Percentiles rank a stretch among this genome's conserved stretches.
phyloP scores from a whole-genome alignment of 176 grass and related monocot species.

The Oryza meridionalis region DNA sequence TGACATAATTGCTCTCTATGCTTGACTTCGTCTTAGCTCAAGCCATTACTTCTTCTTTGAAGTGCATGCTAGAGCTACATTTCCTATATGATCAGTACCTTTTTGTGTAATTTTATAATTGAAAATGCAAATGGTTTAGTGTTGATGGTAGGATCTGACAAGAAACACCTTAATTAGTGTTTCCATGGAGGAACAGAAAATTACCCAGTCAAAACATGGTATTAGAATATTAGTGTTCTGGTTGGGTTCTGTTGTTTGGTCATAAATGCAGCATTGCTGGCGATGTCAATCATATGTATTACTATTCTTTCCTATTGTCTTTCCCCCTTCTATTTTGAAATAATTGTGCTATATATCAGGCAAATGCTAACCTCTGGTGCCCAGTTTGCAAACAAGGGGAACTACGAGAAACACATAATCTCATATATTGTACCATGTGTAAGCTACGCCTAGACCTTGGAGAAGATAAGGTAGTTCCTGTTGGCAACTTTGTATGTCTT shows the following conservation, averaged over 20 bases:
- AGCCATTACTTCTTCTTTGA: slow-evolving; percentile 17
- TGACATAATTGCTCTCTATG: neutral
- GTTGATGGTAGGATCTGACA: neutral
- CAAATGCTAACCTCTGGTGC: slow-evolving; percentile 74
- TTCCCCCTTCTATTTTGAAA: slow-evolving; percentile 24
- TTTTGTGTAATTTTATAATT: neutral
- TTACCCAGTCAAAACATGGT: neutral
- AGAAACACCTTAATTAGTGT: neutral
- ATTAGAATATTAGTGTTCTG: neutral
- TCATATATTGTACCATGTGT: slow-evolving; percentile 78
- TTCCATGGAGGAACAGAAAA: neutral
- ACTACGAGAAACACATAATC: slow-evolving; percentile 64
- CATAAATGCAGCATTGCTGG: neutral
- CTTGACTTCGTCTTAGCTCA: slow-evolving; percentile 1
- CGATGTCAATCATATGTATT: neutral
- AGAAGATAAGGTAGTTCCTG: slow-evolving; percentile 73
- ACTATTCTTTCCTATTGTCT: neutral
- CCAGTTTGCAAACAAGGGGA: slow-evolving; percentile 85
- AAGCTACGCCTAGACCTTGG: slow-evolving; percentile 68
- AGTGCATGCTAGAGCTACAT: neutral
- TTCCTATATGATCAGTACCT: slow-evolving; percentile 21
- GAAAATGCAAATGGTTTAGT: neutral
- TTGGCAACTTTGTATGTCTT: slow-evolving; percentile 27
- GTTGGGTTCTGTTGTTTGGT: neutral
- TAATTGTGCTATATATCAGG: slow-evolving; percentile 47